Conservation (phyloP, 2,329 filamentous ascomycete genomes). For the Camillea tinctor region DNA sequence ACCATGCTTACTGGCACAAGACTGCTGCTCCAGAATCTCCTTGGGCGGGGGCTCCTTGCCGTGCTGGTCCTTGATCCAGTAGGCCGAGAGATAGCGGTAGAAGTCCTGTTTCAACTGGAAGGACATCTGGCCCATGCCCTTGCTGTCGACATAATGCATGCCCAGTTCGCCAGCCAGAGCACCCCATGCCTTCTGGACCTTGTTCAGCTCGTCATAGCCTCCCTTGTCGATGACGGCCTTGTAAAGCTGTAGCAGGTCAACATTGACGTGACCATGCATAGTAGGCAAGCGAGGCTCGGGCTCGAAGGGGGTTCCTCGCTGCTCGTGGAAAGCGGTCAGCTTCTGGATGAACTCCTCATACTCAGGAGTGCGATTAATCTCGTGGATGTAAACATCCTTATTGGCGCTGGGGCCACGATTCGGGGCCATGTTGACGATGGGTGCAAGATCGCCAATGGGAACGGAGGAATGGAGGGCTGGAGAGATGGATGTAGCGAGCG, state of each 20-base stretch:
- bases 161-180: constrained; percentile 75
- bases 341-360: constrained; percentile 77
- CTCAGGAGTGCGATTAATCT: constrained; percentile 63
- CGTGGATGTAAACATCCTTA: constrained; percentile 32
- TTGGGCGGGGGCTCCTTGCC: constrained; percentile 80
- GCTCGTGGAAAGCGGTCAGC: constrained; percentile 70
- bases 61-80: constrained; percentile 77
- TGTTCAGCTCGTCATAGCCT: constrained; percentile 82
- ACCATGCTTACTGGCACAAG: constrained; percentile 80
- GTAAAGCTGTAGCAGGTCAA: constrained; percentile 78
- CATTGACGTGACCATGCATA: constrained; percentile 72
- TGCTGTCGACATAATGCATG: constrained; percentile 69
- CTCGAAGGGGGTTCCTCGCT: constrained; percentile 77
- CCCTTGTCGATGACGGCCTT: constrained; percentile 73
- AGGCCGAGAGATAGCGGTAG: constrained; percentile 86
- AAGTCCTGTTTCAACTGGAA: constrained; percentile 86
- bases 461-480: background rate
- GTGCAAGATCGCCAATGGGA: background rate
- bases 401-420: constrained; percentile 27
- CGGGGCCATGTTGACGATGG: constrained; percentile 27
- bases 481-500: background rate
- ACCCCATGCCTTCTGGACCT: constrained; percentile 83
- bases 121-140: constrained; percentile 66
- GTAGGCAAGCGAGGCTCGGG: constrained; percentile 61
- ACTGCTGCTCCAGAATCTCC: constrained; percentile 75